Base-by-base conservation (phyloP, 139 green algal species). In the Tetradesmus obliquus region DNA sequence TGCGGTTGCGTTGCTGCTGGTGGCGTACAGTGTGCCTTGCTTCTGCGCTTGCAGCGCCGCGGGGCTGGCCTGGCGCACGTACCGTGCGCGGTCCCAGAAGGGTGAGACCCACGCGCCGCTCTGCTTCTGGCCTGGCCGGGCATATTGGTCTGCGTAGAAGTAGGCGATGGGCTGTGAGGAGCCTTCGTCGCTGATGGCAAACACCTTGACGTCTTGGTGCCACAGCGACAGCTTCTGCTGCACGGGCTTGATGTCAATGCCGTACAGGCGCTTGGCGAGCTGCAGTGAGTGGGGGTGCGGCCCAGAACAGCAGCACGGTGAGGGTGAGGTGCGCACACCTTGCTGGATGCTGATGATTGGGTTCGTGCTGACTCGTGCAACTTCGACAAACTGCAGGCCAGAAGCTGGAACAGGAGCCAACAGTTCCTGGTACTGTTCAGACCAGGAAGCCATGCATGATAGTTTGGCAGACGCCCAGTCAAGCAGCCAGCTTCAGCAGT, bases 81-180 rank as follows among this genome's bases (percentile, higher is more conserved):
- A 97, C 45, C 45, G 15, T 10, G 86, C 89, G 84, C 53, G 90
- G 71, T 66, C 93, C 89, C 45, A 95, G 54, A 82, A 98, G 96
- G 93, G 98, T 96, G 62, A 97, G 97, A 91, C 79, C 76, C 98
- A 99, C 98, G 98, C 98, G 15, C 98, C 98, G 10, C 97, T 97
- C 5, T 97, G 94, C 96, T 99, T 99, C 95, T 99, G 97, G 51
- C 94, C 96, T 53, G 97, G 98, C 0, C 98, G 94, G 15, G 95
- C 96, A 96, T 99, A 99, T 6, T 97, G 96, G 94, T 99, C 98
- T 76, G 96, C 93, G 95, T 99, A 99, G 94, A 99, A 99, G 93
- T 97, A 99, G 32, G 97, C 98, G 1, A 91, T 79, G 8, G 58
- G 87, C 51, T 84, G 55, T 13, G 32, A 5, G 55, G 87, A 83